A percentile compares a stretch with the other conserved stretches of the same genome.
Evolutionary conservation across 192 early-diverging fungal genomes (phyloP).

Genomic region (Cladochytrium replicatum): DNA sequence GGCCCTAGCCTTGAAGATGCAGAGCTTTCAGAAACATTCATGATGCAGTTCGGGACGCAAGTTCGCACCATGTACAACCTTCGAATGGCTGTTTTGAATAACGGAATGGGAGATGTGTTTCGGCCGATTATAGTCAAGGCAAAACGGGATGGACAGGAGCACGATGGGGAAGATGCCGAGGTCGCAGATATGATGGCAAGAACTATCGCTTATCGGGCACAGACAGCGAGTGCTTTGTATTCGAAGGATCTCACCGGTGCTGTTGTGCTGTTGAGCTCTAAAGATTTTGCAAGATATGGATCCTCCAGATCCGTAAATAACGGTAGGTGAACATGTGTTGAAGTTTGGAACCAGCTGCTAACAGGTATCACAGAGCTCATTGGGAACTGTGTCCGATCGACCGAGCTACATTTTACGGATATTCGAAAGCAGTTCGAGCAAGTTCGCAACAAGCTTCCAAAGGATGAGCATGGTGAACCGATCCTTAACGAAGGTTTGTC

Average conservation of each 20-base stretch:
- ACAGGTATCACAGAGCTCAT: conserved; percentile 35
- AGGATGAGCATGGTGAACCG: conserved; percentile 13
- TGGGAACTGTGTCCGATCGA: conserved; percentile 49
- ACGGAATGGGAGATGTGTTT: conserved; percentile 36
- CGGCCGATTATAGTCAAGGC: conserved; percentile 21
- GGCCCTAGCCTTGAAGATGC: conserved; percentile 1
- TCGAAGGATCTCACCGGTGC: conserved; percentile 48
- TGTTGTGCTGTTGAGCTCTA: conserved; percentile 38
- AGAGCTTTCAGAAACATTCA: conserved; percentile 62
- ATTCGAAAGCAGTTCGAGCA: conserved; percentile 52
- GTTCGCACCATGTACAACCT: conserved; percentile 66
- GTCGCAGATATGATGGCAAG: too few relatives aligned
- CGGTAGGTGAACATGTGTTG: conserved; percentile 22
- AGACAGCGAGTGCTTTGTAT: conserved; percentile 57
- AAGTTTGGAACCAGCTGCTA: conserved; percentile 1
- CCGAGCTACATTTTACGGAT: conserved; percentile 67
- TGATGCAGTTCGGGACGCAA: conserved; percentile 62
- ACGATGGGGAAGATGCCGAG: too few relatives aligned
- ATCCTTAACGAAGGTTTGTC: conserved; percentile 41
- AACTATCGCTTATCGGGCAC: conserved; percentile 56
- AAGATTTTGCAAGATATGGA: conserved; percentile 47
- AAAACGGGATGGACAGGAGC: conserved; percentile 40
- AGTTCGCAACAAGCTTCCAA: conserved; percentile 40
- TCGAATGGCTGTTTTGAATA: conserved; percentile 34
- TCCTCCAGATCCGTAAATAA: conserved; percentile 37